Base-by-base conservation (phyloP, 2,329 filamentous ascomycete species). In the Neonectria coccinea region DNA sequence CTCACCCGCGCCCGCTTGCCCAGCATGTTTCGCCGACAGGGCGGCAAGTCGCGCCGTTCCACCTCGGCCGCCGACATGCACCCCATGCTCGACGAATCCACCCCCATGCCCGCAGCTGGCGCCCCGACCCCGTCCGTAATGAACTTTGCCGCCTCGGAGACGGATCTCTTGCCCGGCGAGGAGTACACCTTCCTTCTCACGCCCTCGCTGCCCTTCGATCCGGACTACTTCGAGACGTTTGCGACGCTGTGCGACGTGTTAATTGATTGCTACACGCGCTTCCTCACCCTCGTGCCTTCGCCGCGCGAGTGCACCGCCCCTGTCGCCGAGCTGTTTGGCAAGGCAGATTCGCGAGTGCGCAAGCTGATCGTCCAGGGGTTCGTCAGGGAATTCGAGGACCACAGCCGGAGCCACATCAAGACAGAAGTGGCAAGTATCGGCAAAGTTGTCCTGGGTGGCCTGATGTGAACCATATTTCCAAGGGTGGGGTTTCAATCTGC, bases 161-260 rank as follows among this genome's bases (percentile, higher is more conserved):
- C 84, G 8, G 92, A 93, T 67, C 84, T 93, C 25, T 82, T 92
- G 1, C 91, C 92, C 0, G 93, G 94, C 41, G 94, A 97, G 75
- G 93, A 97, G 74, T 99, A 97, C 78, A 89, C 89, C 0, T 90
- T 95, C 77, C 85, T 99, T 2, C 85, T 97, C 20, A 98, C 95
- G n/a, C 96, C 96, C 0, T 91, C 90, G 16, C 82, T 99, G 52
- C 96, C 96, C 0, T 99, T 99, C 75, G 94, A 98, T 69, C 96
- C 96, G 0, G 96, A 99, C 79, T 99, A 97, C 75, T 96, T 95
- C 78, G 94, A 97, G 81, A 97, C 94, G 0, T 98, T 98, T 81
- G 91, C 94, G 14, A 97, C 96, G 12, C 85, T 99, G 7, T 98
- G 96, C 81, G 96, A 99, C 76, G 93, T 97, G 3, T 82, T 99